A percentile compares a stretch with the other conserved stretches of the same genome.
Evolutionary conservation across 495 filamentous ascomycete genomes (phyloP).

Genomic region (Gamarada debralockiae): DNA sequence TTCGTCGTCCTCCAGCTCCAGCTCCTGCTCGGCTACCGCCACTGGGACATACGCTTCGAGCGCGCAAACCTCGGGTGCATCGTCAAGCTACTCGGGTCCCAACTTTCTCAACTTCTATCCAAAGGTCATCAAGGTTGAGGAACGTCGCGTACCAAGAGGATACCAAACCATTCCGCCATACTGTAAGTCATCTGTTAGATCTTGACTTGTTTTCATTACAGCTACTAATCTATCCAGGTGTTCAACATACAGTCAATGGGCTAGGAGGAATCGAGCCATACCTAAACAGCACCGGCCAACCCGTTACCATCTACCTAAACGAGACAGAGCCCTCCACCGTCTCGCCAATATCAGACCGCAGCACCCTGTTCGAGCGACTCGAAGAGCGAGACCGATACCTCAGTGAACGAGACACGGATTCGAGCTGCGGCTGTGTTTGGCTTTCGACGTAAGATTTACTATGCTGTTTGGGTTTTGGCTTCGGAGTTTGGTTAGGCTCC

Average conservation of each 20-base stretch:
- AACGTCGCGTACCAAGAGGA: constrained; percentile 54
- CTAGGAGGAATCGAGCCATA: constrained; percentile 42
- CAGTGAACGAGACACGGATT: background rate
- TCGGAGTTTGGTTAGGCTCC: too few relatives aligned
- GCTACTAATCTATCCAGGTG: constrained; percentile 23
- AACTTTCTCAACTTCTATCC: constrained; percentile 45
- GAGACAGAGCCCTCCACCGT: constrained; percentile 45
- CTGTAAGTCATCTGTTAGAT: constrained; percentile 26
- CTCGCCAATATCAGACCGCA: background rate
- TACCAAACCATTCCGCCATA: constrained; percentile 11
- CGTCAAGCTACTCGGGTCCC: background rate
- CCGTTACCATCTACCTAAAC: constrained; percentile 52
- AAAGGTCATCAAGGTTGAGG: constrained; percentile 73
- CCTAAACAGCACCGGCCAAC: constrained; percentile 33
- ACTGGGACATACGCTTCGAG: constrained; percentile 16
- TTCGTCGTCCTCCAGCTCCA: background rate
- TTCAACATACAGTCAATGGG: constrained; percentile 62
- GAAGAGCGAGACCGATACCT: background rate
- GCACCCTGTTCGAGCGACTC: background rate
- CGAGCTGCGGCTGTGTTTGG: constrained; percentile 12
- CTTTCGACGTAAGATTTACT: background rate
- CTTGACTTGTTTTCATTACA: background rate
- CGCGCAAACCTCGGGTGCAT: constrained; percentile 5
- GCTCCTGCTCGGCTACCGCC: constrained; percentile 2
- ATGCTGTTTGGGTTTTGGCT: too few relatives aligned